Percentiles rank a stretch among this genome's conserved stretches.
Evolutionary conservation across 2,329 filamentous ascomycete species (phyloP).

Genomic region (Hypoxylon sp.): DNA sequence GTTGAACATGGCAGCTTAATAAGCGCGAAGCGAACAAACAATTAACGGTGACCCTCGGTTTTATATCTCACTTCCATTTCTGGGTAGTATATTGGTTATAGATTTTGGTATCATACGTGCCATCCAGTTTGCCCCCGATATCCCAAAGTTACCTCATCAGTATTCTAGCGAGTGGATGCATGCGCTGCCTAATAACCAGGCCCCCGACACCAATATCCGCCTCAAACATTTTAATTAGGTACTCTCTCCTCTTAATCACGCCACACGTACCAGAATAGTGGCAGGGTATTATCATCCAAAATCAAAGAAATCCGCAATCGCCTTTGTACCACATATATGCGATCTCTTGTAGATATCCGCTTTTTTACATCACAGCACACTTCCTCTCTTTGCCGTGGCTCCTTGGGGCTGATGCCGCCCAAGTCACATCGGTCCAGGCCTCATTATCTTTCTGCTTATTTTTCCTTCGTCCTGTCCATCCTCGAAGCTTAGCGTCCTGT

Average conservation of each 20-base stretch:
- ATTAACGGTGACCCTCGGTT: neutral
- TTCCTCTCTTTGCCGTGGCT: conserved; percentile 60
- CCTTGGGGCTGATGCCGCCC: conserved; percentile 48
- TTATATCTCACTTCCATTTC: conserved; percentile 8
- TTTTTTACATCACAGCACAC: conserved; percentile 67
- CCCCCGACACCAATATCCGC: conserved; percentile 1
- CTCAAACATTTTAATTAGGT: conserved; percentile 4
- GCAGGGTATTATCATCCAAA: conserved; percentile 16
- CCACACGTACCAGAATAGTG: conserved; percentile 1
- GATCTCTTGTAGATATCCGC: neutral
- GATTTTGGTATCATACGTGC: conserved; percentile 34
- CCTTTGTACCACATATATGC: neutral
- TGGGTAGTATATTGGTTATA: neutral
- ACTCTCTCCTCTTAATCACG: neutral
- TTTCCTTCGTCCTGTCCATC: conserved; percentile 65
- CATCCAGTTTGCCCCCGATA: conserved; percentile 1
- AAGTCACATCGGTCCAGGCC: conserved; percentile 68
- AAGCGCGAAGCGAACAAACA: neutral
- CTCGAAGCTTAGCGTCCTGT: conserved; percentile 70
- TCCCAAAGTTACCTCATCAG: neutral
- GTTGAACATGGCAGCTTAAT: neutral
- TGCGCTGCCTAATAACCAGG: conserved; percentile 7
- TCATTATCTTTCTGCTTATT: conserved; percentile 60
- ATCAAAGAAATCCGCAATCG: neutral
- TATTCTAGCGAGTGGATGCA: conserved; percentile 29